Evolutionary conservation across 164 flowering plant species (phyloP).

Genomic region (Chloranthus sessilifolius): DNA sequence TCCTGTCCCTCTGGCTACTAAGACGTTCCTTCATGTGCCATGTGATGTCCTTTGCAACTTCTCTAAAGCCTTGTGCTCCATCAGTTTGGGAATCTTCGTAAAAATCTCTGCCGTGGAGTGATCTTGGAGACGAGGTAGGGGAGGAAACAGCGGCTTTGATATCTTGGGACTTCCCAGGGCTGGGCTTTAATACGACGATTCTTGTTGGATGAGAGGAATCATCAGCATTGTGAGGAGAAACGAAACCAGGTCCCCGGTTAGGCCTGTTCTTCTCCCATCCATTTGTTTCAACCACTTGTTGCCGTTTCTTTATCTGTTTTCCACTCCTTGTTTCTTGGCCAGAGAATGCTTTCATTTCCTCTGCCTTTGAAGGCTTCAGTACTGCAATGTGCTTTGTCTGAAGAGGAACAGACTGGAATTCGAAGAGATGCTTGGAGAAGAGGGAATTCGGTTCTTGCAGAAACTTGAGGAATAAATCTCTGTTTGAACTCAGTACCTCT

Average conservation of each 20-base stretch:
- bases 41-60: slow-evolving; percentile 63
- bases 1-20: slow-evolving; percentile 51
- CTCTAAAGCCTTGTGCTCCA: slow-evolving; percentile 48
- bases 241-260: slow-evolving; percentile 21
- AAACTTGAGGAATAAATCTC: slow-evolving; percentile 69
- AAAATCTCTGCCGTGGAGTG: slow-evolving; percentile 24
- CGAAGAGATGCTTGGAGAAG: slow-evolving; percentile 46
- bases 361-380: slow-evolving; percentile 70
- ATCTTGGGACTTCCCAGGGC: slow-evolving; percentile 51
- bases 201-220: slow-evolving; percentile 38
- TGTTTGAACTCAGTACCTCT: slow-evolving; percentile 75
- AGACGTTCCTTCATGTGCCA: slow-evolving; percentile 54
- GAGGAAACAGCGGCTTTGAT: slow-evolving; percentile 42
- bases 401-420: slow-evolving; percentile 43
- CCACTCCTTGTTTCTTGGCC: slow-evolving; percentile 29
- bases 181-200: slow-evolving; percentile 57
- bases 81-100: slow-evolving; percentile 42
- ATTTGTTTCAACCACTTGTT: slow-evolving; percentile 24
- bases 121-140: slow-evolving; percentile 37
- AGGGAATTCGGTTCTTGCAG: slow-evolving; percentile 78
- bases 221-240: slow-evolving; percentile 29
- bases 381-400: slow-evolving; percentile 83
- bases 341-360: slow-evolving; percentile 28
- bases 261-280: slow-evolving; percentile 29
- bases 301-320: slow-evolving; percentile 30